Conservation (phyloP, 257 asterid genomes). For the Capsicum chinense region DNA sequence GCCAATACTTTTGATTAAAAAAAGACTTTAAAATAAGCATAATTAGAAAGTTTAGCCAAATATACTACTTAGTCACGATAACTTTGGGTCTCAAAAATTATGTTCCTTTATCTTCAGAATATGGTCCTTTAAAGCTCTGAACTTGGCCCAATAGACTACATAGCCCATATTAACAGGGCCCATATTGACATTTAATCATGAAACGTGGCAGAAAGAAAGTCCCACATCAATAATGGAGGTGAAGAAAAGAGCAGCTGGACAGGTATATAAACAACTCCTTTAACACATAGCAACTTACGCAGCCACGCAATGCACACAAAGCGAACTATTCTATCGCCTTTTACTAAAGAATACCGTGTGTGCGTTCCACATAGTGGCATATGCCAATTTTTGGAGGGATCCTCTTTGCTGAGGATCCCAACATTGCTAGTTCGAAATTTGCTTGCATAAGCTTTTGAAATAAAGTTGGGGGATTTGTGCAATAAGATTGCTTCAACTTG, state of each 20-base stretch:
- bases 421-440: background rate
- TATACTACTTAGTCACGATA: no score
- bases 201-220: background rate
- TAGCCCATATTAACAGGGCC: background rate
- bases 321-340: conserved; percentile 31
- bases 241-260: background rate
- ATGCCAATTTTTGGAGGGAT: background rate
- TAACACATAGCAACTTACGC: fast-evolving
- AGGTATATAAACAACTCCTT: background rate
- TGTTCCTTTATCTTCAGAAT: background rate
- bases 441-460: no score
- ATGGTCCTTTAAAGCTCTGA: background rate
- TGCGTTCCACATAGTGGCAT: background rate
- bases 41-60: no score
- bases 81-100: no score
- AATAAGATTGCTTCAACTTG: no score
- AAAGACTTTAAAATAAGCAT: no score
- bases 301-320: conserved; percentile 22
- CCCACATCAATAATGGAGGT: background rate
- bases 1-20: no score
- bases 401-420: background rate
- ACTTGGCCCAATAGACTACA: background rate
- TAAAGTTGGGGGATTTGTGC: no score
- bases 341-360: conserved; percentile 32
- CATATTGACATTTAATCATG: background rate